Evolutionary conservation across 805 yeast species (phyloP).

Genomic region (Wilhelminamyces savonicus): DNA sequence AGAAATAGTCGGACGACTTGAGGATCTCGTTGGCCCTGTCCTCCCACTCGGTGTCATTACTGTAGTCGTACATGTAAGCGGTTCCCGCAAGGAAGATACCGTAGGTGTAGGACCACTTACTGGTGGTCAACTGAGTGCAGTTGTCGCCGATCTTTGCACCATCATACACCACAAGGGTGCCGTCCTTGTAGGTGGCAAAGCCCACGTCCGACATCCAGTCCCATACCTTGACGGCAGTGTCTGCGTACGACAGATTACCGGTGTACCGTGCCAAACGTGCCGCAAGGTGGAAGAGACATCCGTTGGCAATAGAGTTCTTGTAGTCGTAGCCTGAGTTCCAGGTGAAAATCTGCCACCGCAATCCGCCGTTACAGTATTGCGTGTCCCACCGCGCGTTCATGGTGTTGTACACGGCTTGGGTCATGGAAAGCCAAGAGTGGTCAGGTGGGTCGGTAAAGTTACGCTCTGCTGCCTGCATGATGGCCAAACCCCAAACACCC

Average conservation of each 20-base stretch:
- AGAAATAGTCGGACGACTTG: slow-evolving; percentile 37
- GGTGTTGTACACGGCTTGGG: slow-evolving; percentile 39
- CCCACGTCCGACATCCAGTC: slow-evolving; percentile 36
- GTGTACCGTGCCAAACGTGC: slow-evolving; percentile 40
- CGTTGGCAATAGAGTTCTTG: slow-evolving; percentile 40
- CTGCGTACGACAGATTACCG: slow-evolving; percentile 31
- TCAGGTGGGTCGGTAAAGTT: slow-evolving; percentile 16
- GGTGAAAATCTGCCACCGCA: slow-evolving; percentile 44
- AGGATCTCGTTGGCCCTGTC: slow-evolving; percentile 30
- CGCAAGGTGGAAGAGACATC: slow-evolving; percentile 38
- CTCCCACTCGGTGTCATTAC: slow-evolving; percentile 42
- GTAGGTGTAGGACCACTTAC: slow-evolving; percentile 66
- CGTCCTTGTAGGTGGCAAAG: slow-evolving; percentile 6
- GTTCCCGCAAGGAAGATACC: slow-evolving; percentile 63
- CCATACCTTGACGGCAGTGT: slow-evolving; percentile 38
- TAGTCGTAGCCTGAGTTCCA: slow-evolving; percentile 43
- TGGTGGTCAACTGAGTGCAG: slow-evolving; percentile 43
- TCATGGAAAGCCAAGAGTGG: slow-evolving; percentile 31
- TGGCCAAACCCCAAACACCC: slow-evolving; percentile 46
- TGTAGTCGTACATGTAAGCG: slow-evolving; percentile 62
- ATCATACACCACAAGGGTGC: slow-evolving; percentile 34
- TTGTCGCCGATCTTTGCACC: slow-evolving; percentile 48
- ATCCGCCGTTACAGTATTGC: slow-evolving; percentile 33
- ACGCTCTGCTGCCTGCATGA: slow-evolving; percentile 41
- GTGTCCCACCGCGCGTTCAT: slow-evolving; percentile 41